phyloP scores from a whole-genome alignment of 179 eudicot genomes.

The Silene vulgaris region DNA sequence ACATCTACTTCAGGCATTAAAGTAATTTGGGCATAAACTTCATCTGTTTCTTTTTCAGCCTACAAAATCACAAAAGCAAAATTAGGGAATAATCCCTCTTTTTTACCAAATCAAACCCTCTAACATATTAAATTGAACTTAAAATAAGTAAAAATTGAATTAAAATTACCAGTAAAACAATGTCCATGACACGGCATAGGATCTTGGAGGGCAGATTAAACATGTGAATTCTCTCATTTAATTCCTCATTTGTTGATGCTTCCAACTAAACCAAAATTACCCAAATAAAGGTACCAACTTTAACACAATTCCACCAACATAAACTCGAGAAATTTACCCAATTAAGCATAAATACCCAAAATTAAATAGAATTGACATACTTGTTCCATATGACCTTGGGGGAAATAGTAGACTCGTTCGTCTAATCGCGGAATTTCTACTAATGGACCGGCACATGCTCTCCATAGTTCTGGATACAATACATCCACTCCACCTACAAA shows the following conservation, averaged over 20 bases:
- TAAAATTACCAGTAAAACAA: slow-evolving; percentile 48
- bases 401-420: slow-evolving; percentile 78
- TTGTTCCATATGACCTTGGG: slow-evolving; percentile 96
- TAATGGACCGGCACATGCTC: slow-evolving; percentile 90
- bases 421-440: slow-evolving; percentile 58
- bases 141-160: too few species aligned
- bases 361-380: slow-evolving; percentile 33
- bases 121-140: too few species aligned
- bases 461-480: slow-evolving; percentile 72
- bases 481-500: slow-evolving; percentile 27
- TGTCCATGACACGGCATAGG: slow-evolving; percentile 63
- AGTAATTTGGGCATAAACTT: slow-evolving; percentile 59
- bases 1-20: slow-evolving; percentile 48
- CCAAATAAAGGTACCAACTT: background rate
- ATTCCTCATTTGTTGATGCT: slow-evolving; percentile 79
- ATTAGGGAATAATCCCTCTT: too few species aligned
- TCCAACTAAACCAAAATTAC: slow-evolving; percentile 45
- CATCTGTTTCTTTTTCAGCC: slow-evolving; percentile 60
- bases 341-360: background rate
- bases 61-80: slow-evolving; percentile 25
- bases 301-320: slow-evolving; percentile 19
- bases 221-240: slow-evolving; percentile 46
- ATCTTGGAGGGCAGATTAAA: slow-evolving; percentile 68
- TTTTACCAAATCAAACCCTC: too few species aligned
- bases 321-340: slow-evolving; percentile 9